A percentile compares a stretch with the other conserved stretches of the same genome.
Evolutionary conservation across 257 asterid genomes (phyloP).

Genomic region (Solanum bulbocastanum): DNA sequence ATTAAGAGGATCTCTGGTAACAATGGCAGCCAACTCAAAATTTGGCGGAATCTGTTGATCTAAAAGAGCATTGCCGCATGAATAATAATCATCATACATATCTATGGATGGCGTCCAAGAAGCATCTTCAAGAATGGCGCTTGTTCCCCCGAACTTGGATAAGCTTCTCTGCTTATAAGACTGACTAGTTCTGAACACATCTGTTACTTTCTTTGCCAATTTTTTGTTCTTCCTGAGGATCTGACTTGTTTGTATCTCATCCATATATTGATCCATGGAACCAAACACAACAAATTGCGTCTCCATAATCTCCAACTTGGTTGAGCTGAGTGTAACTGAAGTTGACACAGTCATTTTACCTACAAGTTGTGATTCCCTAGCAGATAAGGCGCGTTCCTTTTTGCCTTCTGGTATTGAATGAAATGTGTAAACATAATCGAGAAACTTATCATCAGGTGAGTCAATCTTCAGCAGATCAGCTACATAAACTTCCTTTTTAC

Average conservation of each 20-base stretch:
- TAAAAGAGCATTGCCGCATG: not conserved
- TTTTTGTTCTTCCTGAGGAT: slow-evolving; percentile 29
- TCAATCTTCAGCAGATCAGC: slow-evolving; percentile 36
- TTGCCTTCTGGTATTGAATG: slow-evolving; percentile 29
- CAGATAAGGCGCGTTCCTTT: slow-evolving; percentile 28
- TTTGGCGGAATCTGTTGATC: slow-evolving; percentile 28
- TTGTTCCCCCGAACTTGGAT: slow-evolving; percentile 30
- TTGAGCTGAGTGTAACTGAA: slow-evolving; percentile 36
- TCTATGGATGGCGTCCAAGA: slow-evolving; percentile 37
- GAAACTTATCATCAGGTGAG: slow-evolving; percentile 31
- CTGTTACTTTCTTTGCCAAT: slow-evolving; percentile 39
- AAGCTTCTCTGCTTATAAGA: slow-evolving; percentile 29
- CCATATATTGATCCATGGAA: slow-evolving; percentile 16
- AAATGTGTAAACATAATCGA: slow-evolving; percentile 68
- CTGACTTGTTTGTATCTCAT: slow-evolving; percentile 26
- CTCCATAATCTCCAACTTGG: slow-evolving; percentile 45
- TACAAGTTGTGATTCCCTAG: slow-evolving; percentile 24
- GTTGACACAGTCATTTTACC: slow-evolving; percentile 77
- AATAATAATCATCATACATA: slow-evolving; percentile 3
- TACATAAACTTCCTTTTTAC: slow-evolving; percentile 48
- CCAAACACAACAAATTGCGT: slow-evolving; percentile 52
- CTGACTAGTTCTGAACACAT: slow-evolving; percentile 38
- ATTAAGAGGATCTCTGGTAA: slow-evolving; percentile 40
- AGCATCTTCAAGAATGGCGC: slow-evolving; percentile 30
- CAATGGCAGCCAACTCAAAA: slow-evolving; percentile 69